A percentile compares a stretch with the other conserved stretches of the same genome.
Evolutionary conservation across 345 rosid species (phyloP).

Genomic region (Camelina laxa): DNA sequence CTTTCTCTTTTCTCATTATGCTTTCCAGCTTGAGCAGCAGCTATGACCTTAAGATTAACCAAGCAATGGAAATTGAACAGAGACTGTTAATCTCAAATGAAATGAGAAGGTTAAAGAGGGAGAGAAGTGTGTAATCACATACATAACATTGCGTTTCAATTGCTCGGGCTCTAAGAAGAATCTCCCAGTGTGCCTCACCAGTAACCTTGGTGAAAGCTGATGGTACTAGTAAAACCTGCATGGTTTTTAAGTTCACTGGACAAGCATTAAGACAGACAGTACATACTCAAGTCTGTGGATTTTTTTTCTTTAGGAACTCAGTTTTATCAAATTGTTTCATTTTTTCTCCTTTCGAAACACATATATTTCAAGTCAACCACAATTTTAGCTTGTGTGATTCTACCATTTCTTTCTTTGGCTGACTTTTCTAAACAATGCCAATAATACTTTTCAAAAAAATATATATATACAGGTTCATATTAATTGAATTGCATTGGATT

Average conservation of each 20-base stretch:
- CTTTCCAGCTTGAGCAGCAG: conserved; percentile 90
- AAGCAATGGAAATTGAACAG: neutral
- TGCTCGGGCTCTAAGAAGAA: conserved; percentile 91
- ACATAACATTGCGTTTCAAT: conserved; percentile 97
- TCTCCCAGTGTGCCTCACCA: conserved; percentile 95
- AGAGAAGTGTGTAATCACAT: conserved; percentile 36
- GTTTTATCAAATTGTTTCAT: conserved; percentile 9
- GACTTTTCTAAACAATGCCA: neutral
- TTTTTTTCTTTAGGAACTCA: neutral
- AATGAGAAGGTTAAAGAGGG: conserved; percentile 1
- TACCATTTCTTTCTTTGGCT: neutral
- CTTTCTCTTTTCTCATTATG: conserved; percentile 87
- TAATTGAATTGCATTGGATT: neutral
- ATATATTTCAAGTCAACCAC: neutral
- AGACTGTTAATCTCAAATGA: neutral
- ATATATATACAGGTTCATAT: neutral
- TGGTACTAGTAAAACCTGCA: conserved; percentile 82
- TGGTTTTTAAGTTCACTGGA: conserved; percentile 15
- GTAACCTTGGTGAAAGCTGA: conserved; percentile 89
- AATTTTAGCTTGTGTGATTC: neutral
- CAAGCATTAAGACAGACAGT: neutral
- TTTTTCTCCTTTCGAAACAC: neutral
- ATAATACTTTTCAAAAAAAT: neutral
- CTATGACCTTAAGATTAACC: conserved; percentile 62
- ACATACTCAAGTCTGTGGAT: neutral